These are phyloP conservation scores for Neurospora sp. DNA, from an alignment of 495 filamentous ascomycete genomes.

Conservation along the genomic window DNA sequence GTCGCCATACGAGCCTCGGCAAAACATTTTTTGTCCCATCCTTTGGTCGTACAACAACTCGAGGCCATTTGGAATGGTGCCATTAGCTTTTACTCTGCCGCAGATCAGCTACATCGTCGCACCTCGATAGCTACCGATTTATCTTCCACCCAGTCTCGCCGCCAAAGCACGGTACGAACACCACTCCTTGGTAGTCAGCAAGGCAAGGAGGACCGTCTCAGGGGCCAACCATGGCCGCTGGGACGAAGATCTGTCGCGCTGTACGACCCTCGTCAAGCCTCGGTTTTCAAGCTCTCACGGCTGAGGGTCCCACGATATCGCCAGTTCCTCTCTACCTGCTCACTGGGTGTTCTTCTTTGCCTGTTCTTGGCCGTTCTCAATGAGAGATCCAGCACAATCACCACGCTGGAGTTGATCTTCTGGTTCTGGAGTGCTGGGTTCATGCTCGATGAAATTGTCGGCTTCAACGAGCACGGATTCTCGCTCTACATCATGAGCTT, in stretches of 20 bases:
- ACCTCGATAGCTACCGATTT: slow-evolving; percentile 9
- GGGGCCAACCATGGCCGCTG: slow-evolving; percentile 19
- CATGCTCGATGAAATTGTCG: slow-evolving; percentile 91
- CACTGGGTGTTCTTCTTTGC: slow-evolving; percentile 69
- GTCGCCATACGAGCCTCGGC: slow-evolving; percentile 82
- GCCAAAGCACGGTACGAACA: slow-evolving; percentile 28
- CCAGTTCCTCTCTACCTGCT: slow-evolving; percentile 76
- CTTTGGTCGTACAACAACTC: slow-evolving; percentile 80
- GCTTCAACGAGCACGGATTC: slow-evolving; percentile 89
- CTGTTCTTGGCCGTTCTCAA: slow-evolving; percentile 69
- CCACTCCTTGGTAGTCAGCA: slow-evolving; percentile 33
- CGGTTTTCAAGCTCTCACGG: slow-evolving; percentile 79
- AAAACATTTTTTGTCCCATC: slow-evolving; percentile 83
- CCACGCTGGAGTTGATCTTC: slow-evolving; percentile 72
- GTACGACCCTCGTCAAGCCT: slow-evolving; percentile 86
- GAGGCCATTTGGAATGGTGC: slow-evolving; percentile 94
- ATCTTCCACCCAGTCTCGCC: slow-evolving; percentile 14
- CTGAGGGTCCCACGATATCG: slow-evolving; percentile 85
- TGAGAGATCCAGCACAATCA: slow-evolving; percentile 63
- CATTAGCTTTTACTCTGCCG: slow-evolving; percentile 80
- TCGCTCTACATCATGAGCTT: slow-evolving; percentile 93
- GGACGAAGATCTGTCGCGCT: slow-evolving; percentile 66
- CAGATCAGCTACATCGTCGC: slow-evolving; percentile 68
- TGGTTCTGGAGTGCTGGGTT: slow-evolving; percentile 97
- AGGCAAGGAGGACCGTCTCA: slow-evolving; percentile 25